A percentile compares a stretch with the other conserved stretches of the same genome.
Evolutionary conservation across 805 yeast genomes (phyloP).

Genomic region (Danielia oregonensis): DNA sequence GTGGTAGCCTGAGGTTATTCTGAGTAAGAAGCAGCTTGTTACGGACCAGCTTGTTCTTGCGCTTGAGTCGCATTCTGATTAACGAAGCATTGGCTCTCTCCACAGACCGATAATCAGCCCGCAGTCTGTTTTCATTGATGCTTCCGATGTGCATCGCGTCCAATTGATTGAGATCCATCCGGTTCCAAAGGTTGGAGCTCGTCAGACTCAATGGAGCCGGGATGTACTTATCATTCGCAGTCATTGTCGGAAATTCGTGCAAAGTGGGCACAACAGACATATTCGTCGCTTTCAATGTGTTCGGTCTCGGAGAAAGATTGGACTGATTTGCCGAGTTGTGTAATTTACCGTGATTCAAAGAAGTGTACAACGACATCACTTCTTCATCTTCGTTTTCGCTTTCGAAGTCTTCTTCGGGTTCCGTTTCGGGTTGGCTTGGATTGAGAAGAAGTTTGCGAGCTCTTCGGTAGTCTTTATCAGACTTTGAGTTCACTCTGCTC

Average conservation of each 20-base stretch:
- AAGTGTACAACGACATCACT: constrained; percentile 63
- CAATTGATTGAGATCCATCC: constrained; percentile 15
- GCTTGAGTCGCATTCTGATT: constrained; percentile 54
- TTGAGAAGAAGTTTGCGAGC: background rate
- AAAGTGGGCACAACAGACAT: constrained; percentile 36
- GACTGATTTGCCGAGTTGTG: constrained; percentile 12
- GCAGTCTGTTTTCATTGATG: constrained; percentile 12
- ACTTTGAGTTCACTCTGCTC: constrained; percentile 9
- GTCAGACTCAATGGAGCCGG: constrained; percentile 20
- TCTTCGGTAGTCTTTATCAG: constrained; percentile 1
- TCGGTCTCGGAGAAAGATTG: constrained; percentile 8
- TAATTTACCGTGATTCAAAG: constrained; percentile 32
- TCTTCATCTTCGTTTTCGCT: constrained; percentile 59
- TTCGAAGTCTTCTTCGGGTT: constrained; percentile 21
- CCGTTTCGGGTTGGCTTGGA: constrained; percentile 1
- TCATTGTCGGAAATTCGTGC: constrained; percentile 40
- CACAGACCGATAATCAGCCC: constrained; percentile 35
- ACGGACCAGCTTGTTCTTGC: constrained; percentile 44
- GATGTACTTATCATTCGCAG: constrained; percentile 24
- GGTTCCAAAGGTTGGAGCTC: constrained; percentile 9
- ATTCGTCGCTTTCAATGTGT: constrained; percentile 6
- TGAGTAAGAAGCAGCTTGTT: constrained; percentile 21
- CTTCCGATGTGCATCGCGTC: constrained; percentile 10
- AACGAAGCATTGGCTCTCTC: constrained; percentile 67
- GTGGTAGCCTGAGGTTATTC: constrained; percentile 18